A percentile compares a stretch with the other conserved stretches of the same genome.
phyloP scores from a whole-genome alignment of 768 basidiomycete species.

The Boletus subcaerulescens region DNA sequence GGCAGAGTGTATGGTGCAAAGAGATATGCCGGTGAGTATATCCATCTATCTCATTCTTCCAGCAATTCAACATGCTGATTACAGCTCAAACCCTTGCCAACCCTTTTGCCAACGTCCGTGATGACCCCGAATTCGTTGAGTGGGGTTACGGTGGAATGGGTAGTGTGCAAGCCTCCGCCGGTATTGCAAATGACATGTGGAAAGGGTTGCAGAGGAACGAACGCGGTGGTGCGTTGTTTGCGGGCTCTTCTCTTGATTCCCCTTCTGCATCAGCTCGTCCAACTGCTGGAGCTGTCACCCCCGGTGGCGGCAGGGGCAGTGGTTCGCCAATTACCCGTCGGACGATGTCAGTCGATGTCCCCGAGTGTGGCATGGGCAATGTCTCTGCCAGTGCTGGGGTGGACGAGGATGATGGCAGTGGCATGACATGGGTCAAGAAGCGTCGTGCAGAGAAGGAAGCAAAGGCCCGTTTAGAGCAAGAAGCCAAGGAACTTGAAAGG shows the following conservation, averaged over 20 bases:
- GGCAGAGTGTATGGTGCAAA: slow-evolving; percentile 76
- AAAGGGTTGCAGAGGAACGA: slow-evolving; percentile 26
- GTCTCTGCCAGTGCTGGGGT: slow-evolving; percentile 17
- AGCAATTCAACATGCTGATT: neutral
- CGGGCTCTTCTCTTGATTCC: slow-evolving; percentile 8
- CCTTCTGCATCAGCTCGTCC: slow-evolving; percentile 13
- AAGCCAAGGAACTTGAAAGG: slow-evolving; percentile 10
- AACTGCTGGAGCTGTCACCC: slow-evolving; percentile 29
- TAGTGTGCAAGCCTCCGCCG: slow-evolving; percentile 35
- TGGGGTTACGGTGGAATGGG: slow-evolving; percentile 93
- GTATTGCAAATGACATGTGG: slow-evolving; percentile 29
- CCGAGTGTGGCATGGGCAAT: slow-evolving; percentile 30
- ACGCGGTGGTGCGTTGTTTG: slow-evolving; percentile 24
- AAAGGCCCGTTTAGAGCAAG: slow-evolving; percentile 24
- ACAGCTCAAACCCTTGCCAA: slow-evolving; percentile 41
- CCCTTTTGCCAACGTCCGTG: slow-evolving; percentile 60
- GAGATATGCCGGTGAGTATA: slow-evolving; percentile 24
- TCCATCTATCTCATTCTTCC: neutral
- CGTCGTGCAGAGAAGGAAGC: slow-evolving; percentile 60
- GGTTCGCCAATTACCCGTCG: slow-evolving; percentile 14
- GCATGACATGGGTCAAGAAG: slow-evolving; percentile 78
- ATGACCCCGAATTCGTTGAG: slow-evolving; percentile 82
- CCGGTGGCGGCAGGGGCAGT: slow-evolving; percentile 9
- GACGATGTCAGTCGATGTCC: slow-evolving; percentile 13
- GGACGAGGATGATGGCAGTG: slow-evolving; percentile 80